Evolutionary conservation across 768 basidiomycete species (phyloP).

Genomic region (Trametes coccinea): DNA sequence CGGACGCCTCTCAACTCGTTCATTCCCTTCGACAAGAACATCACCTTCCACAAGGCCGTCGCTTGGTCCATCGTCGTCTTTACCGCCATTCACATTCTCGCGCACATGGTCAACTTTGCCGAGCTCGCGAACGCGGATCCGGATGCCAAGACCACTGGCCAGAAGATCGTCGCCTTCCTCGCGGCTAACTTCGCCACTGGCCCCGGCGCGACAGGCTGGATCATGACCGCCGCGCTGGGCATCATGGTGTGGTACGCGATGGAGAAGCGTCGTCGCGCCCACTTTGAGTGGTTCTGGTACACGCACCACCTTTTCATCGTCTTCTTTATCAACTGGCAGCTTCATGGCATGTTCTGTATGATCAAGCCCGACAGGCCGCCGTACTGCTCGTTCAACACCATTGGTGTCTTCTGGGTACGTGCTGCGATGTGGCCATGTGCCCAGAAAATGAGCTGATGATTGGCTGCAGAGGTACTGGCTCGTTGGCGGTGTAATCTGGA

Average conservation of each 20-base stretch:
- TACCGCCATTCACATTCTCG: conserved; percentile 71
- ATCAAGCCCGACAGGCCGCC: conserved; percentile 88
- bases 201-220: conserved; percentile 84
- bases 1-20: conserved; percentile 81
- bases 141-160: conserved; percentile 50
- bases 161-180: conserved; percentile 71
- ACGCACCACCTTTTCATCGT: conserved; percentile 85
- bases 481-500: conserved; percentile 83
- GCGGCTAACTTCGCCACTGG: conserved; percentile 79
- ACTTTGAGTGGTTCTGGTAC: conserved; percentile 92
- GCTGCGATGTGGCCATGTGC: too few species aligned
- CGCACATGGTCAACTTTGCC: conserved; percentile 87
- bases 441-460: conserved; percentile 6
- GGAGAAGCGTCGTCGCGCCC: conserved; percentile 74
- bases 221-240: conserved; percentile 74
- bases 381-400: conserved; percentile 79
- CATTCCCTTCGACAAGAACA: conserved; percentile 93
- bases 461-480: conserved; percentile 79
- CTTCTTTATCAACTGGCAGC: conserved; percentile 93
- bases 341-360: conserved; percentile 98
- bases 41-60: conserved; percentile 87
- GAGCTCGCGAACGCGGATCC: conserved; percentile 60
- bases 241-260: conserved; percentile 85
- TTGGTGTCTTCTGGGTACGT: conserved; percentile 94
- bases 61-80: conserved; percentile 88